Conservation (phyloP, 805 yeast genomes). For the Yarrowia keelungensis region DNA sequence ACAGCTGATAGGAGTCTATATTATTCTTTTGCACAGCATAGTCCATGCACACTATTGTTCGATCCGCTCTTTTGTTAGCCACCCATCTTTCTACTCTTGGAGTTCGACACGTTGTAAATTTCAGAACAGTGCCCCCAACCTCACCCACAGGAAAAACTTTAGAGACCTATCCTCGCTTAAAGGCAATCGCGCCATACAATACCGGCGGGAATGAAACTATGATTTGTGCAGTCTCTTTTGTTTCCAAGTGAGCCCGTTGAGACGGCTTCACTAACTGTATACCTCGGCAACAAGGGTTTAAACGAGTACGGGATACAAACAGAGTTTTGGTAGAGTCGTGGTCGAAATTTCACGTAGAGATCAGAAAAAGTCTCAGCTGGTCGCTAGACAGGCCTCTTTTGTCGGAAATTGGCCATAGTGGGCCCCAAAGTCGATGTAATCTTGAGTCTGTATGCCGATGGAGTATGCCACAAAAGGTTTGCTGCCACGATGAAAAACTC, state of each 20-base stretch:
- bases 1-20: too few species aligned
- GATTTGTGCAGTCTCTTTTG: too few species aligned
- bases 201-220: too few species aligned
- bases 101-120: neutral
- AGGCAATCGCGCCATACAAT: neutral
- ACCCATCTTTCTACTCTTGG: too few species aligned
- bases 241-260: neutral
- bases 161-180: neutral
- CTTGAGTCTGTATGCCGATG: neutral
- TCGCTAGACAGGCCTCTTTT: too few species aligned
- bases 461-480: neutral
- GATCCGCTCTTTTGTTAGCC: neutral
- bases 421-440: too few species aligned
- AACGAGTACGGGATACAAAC: neutral
- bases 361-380: too few species aligned
- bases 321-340: neutral
- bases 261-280: neutral
- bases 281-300: neutral
- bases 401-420: too few species aligned
- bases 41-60: neutral
- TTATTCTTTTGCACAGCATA: too few species aligned
- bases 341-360: too few species aligned
- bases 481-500: slow-evolving; percentile 11
- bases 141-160: neutral
- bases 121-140: neutral